A percentile compares a stretch with the other conserved stretches of the same genome.
These are phyloP conservation scores for Pythium dissotocum DNA, from an alignment of 352 stramenopile species.

Conservation along the genomic window DNA sequence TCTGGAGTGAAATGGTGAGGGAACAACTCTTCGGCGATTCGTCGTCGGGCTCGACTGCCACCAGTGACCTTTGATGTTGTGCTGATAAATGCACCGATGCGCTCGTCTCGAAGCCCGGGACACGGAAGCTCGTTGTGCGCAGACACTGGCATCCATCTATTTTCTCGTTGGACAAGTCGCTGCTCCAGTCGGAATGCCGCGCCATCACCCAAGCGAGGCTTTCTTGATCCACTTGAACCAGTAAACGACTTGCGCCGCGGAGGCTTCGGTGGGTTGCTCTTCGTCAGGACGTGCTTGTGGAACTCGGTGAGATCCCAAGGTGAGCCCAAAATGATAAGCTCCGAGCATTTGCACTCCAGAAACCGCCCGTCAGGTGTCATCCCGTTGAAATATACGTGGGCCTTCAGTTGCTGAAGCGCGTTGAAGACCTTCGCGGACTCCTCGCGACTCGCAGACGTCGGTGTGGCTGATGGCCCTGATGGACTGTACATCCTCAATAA, in stretches of 20 bases:
- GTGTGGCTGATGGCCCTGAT: neutral
- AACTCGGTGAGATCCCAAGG: conserved; percentile 67
- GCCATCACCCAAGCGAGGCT: conserved; percentile 25
- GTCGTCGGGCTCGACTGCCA: conserved; percentile 56
- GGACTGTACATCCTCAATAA: neutral
- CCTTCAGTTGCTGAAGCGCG: conserved; percentile 34
- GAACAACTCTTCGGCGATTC: conserved; percentile 73
- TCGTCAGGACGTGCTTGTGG: conserved; percentile 54
- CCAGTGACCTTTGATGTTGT: conserved; percentile 63
- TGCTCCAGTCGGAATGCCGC: conserved; percentile 30
- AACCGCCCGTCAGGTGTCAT: conserved; percentile 70
- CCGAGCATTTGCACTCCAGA: conserved; percentile 63
- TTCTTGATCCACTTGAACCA: conserved; percentile 22
- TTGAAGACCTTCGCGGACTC: conserved; percentile 21
- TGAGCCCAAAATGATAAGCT: conserved; percentile 51
- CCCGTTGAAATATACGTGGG: conserved; percentile 49
- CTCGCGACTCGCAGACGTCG: neutral
- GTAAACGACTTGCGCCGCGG: conserved; percentile 9
- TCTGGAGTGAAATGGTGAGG: conserved; percentile 46
- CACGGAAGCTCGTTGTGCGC: conserved; percentile 50
- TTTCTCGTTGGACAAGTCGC: conserved; percentile 54
- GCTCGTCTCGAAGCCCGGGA: conserved; percentile 62
- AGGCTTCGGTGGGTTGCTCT: conserved; percentile 35
- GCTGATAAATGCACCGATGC: conserved; percentile 54
- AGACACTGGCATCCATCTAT: conserved; percentile 55